Evolutionary conservation across 2,329 filamentous ascomycete species (phyloP), one percentile per base, ranked within the genome.

Genomic region (Fusarium austroafricanum): DNA sequence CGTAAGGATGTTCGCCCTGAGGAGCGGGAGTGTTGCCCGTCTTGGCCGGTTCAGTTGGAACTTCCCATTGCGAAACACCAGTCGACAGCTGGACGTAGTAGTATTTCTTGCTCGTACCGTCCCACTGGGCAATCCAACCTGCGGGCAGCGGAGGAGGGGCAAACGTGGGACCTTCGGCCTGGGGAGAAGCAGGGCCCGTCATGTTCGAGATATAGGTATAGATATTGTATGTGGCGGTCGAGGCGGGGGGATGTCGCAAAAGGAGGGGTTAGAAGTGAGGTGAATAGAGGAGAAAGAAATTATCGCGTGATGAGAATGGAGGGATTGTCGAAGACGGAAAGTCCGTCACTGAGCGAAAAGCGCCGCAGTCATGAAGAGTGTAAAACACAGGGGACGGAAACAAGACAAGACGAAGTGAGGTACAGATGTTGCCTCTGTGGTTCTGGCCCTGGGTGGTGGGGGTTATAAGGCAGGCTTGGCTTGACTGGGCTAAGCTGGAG

Each of bases 1-100:
- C 87, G 77, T 90, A 91, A 7, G 89, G 89, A 71, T 91, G 89
- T 20, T 90, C 87, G 62, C 76, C 72, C 53, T 77, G 81, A 58
- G 83, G 84, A 64, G 81, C 85, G 44, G 86, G 89, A 37, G 86
- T 89, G 74, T 82, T 87, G 65, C 88, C 87, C 21, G 86, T 84
- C 43, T 87, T 88, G 10, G 86, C 89, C 49, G 89, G 84, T 60
- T 87, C 83, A 15, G 87, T 92, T 31, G 90, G 90, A 31, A 86
- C 84, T n/a, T 92, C 90, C 90, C 90, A 92, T 78, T 92, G 90
- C 66, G 90, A 91, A 37, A 87, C 83, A 46, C 90, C 90, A 10
- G 90, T 92, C 53, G 88, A 89, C 55, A 92, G 86, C 78, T 92
- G 89, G 50, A 92, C 90, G 76, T 87, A 91, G 78, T 91, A 91